phyloP scores from a whole-genome alignment of 768 basidiomycete species.

The Lentinula boryana region DNA sequence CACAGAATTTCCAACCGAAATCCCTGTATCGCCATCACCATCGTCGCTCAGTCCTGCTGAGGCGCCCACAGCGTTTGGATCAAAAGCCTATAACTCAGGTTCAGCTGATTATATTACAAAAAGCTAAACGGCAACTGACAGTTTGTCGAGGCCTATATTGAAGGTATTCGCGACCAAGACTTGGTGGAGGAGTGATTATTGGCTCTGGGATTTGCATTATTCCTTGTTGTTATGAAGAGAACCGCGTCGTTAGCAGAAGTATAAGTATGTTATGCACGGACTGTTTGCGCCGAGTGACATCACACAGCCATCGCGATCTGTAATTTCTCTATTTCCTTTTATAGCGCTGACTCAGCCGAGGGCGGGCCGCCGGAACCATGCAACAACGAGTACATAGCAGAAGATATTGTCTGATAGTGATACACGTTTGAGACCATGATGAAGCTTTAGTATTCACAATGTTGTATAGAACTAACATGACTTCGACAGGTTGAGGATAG shows the following conservation, averaged over 20 bases:
- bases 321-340: background rate
- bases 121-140: background rate
- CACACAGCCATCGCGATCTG: background rate
- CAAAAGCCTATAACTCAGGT: background rate
- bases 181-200: constrained; percentile 1
- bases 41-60: background rate
- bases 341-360: background rate
- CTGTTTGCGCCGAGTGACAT: background rate
- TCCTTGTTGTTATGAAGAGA: background rate
- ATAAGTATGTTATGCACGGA: background rate
- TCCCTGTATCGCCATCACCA: background rate
- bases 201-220: background rate
- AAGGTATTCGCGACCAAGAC: background rate
- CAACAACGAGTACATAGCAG: too few relatives aligned
- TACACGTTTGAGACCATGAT: too few relatives aligned
- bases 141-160: background rate
- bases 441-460: too few relatives aligned
- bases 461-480: too few relatives aligned
- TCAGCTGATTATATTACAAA: background rate
- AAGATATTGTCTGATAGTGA: too few relatives aligned
- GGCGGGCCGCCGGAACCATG: too few relatives aligned
- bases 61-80: background rate
- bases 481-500: too few relatives aligned
- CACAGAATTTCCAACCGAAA: background rate
- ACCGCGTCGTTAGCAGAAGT: too few relatives aligned